Evolutionary conservation across 2,329 filamentous ascomycete species (phyloP).

Genomic region (Neocucurbitaria cava): DNA sequence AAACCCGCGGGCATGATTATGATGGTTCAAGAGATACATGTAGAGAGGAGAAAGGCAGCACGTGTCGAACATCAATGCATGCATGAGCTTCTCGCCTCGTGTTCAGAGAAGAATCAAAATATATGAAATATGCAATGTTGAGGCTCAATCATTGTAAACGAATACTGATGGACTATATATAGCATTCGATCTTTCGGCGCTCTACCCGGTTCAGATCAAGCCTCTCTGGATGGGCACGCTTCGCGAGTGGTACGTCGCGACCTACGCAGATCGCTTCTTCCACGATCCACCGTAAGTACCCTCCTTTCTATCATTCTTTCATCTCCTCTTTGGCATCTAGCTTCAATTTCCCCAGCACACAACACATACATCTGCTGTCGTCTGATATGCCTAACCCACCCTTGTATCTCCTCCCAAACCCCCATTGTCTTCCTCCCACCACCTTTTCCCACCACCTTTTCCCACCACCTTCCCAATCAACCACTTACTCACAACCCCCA

Average conservation of each 20-base stretch:
- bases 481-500: constrained; percentile 10
- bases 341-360: too few species aligned
- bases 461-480: background rate
- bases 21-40: too few species aligned
- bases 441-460: too few species aligned
- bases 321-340: too few species aligned
- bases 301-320: background rate
- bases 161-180: constrained; percentile 4
- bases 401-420: background rate
- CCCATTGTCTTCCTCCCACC: background rate
- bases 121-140: background rate
- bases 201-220: constrained; percentile 62
- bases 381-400: too few species aligned
- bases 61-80: too few species aligned
- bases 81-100: too few species aligned
- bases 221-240: constrained; percentile 59
- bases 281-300: constrained; percentile 56
- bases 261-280: constrained; percentile 71
- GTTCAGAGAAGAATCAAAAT: background rate
- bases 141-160: too few species aligned
- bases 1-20: too few species aligned
- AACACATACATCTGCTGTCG: too few species aligned
- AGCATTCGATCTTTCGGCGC: constrained; percentile 68
- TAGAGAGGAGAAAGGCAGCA: too few species aligned
- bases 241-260: constrained; percentile 65